Evolutionary conservation across 768 basidiomycete genomes (phyloP).

Genomic region (Suillus weaverae): DNA sequence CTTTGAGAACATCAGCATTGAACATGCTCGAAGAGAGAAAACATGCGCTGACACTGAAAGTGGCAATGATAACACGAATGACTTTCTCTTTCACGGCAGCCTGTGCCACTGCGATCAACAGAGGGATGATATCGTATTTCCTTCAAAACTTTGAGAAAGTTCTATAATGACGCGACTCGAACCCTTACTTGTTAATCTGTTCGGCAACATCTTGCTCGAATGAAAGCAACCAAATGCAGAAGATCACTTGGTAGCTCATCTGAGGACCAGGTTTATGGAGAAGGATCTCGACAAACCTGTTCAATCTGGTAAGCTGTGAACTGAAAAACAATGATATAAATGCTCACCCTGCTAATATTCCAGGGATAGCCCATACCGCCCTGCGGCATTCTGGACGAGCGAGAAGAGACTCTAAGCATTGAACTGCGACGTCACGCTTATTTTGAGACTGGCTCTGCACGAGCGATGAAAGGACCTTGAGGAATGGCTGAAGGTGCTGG

Average conservation of each 20-base stretch:
- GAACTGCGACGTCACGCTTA: constrained; percentile 87
- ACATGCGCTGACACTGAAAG: constrained; percentile 65
- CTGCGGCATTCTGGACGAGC: constrained; percentile 78
- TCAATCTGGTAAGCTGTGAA: too few species aligned
- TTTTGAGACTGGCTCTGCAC: constrained; percentile 60
- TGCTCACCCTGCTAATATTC: constrained; percentile 65
- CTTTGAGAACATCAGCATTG: constrained; percentile 38
- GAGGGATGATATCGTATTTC: constrained; percentile 86
- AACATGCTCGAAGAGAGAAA: background rate
- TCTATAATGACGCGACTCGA: constrained; percentile 1
- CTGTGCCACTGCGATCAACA: constrained; percentile 82
- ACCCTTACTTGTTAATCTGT: constrained; percentile 78
- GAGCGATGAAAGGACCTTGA: constrained; percentile 58
- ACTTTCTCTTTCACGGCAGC: constrained; percentile 96
- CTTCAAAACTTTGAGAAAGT: constrained; percentile 39
- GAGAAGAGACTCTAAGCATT: constrained; percentile 84
- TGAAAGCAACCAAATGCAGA: constrained; percentile 92
- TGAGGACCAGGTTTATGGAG: constrained; percentile 83
- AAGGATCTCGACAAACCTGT: constrained; percentile 80
- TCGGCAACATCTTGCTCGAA: constrained; percentile 87
- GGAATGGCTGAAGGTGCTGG: constrained; percentile 59
- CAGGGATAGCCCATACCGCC: constrained; percentile 76
- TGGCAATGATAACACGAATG: constrained; percentile 87
- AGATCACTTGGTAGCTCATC: constrained; percentile 92
- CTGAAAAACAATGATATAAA: background rate